Evolutionary conservation across 2,329 filamentous ascomycete genomes (phyloP), one percentile per base, ranked within the genome.

Genomic region (Penicillium sp.): DNA sequence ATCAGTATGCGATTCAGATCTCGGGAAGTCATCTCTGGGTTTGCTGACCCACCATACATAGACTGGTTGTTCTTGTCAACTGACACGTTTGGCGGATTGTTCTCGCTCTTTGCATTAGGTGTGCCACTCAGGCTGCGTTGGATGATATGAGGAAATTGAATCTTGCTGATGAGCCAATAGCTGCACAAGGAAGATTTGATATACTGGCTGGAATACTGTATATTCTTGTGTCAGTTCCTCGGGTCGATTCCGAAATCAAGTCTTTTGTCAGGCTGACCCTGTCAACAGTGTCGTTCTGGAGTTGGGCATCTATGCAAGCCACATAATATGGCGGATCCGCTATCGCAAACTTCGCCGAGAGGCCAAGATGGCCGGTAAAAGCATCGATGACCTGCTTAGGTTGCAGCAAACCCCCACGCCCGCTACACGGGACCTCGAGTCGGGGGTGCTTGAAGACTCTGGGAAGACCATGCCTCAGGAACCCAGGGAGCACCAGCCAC

Each of bases 51-150:
- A 2, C 8, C 5, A 18, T 16, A 21, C 24, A 36, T 46, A 77
- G 78, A 78, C 57, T 81, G 79, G 64, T 68, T 82, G 13, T 87
- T 87, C 58, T 67, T 87, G 3, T 69, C 71, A 0, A 81, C 86
- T 59, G 85, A 87, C 61, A 85, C 79, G 51, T 59, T 76, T 1
- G 85, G 85, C 2, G 84, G 83, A 0, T 76, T 86, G 51, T 86
- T 87, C 65, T 86, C 83, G 0, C 74, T 86, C 21, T 79, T 86
- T 75, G 82, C 84, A 1, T 68, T 86, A 9, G 80, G 81, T 82
- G 72, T 26, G 76, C 56, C 21, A 18, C n/a, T 8, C 21, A 31
- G 36, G 16, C 36, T 12, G 18, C 18, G 13, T 21, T 21, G 16
- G 36, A 39, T 2, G 18, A 39, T 4, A 13, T 18, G 8, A 15